Evolutionary conservation across 2,329 filamentous ascomycete genomes (phyloP), one percentile per base, ranked within the genome.

Genomic region (Cryphonectria radicalis): DNA sequence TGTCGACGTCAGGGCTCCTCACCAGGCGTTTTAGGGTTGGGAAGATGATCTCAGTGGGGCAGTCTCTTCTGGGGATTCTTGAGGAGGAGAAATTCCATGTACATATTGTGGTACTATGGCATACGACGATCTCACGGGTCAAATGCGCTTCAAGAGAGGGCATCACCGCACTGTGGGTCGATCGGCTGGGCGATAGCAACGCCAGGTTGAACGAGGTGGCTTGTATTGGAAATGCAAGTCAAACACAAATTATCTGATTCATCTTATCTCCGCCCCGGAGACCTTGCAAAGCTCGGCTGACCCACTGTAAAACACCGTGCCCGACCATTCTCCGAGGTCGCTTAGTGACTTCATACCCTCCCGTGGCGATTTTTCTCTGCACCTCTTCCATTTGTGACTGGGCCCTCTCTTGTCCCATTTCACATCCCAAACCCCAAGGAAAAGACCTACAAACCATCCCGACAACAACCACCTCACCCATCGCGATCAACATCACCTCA

Each of bases 251-350:
- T 65, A 69, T 69, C 68, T 65, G 68, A 69, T 69, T 69, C 62
- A 70, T 70, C 68, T 70, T 70, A 70, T 70, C 68, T 60, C 68
- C 68, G 68, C 28, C 53, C 53, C 22, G 53, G 32, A 43, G 7
- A n/a, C 62, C 62, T 28, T 64, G 25, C 22, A 17, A 43, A 40
- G 28, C 65, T 67, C 65, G 65, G 65, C 53, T n/a, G 37, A 62
- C 66, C 66, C 55, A 28, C 66, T 22, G 8, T 59, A 63, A 53
- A 50, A 69, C 28, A 17, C 68, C 68, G 68, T 13, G 68, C 19
- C 63, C 68, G 68, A 60, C 55, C 67, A 59, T 67, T 63, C 72
- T 68, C 79, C 78, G 79, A 80, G 76, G 78, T 79, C 78, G 78
- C 78, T 66, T 59, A 50, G 67, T 68, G 67, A 68, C 67, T 68